A percentile compares a stretch with the other conserved stretches of the same genome.
These are phyloP conservation scores for Dispira parvispora DNA, from an alignment of 192 early-diverging fungal genomes.

Conservation along the genomic window DNA sequence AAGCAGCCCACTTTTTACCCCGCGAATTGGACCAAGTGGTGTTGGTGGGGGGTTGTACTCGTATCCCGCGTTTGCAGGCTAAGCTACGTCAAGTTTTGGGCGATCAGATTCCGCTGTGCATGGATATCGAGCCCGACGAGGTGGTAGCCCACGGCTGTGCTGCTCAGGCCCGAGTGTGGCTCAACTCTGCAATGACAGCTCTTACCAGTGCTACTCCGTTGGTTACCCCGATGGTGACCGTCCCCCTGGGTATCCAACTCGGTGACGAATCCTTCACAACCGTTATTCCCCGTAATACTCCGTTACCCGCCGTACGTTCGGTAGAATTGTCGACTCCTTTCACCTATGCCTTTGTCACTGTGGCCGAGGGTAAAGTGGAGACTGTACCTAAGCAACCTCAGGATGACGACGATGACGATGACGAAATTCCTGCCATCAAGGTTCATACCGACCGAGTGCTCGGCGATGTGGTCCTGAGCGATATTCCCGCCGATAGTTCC, in stretches of 20 bases:
- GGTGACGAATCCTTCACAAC: slow-evolving; percentile 55
- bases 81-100: slow-evolving; percentile 58
- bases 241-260: slow-evolving; percentile 62
- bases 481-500: slow-evolving; percentile 17
- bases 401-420: slow-evolving; percentile 31
- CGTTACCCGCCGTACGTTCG: slow-evolving; percentile 66
- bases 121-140: slow-evolving; percentile 84
- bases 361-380: slow-evolving; percentile 65
- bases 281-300: slow-evolving; percentile 66
- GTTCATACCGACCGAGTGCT: slow-evolving; percentile 30
- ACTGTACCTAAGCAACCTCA: slow-evolving; percentile 21
- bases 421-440: slow-evolving; percentile 29
- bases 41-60: slow-evolving; percentile 70
- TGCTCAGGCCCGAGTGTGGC: slow-evolving; percentile 49
- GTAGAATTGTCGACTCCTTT: slow-evolving; percentile 49
- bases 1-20: slow-evolving; percentile 42
- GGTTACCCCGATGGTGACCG: slow-evolving; percentile 24
- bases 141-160: slow-evolving; percentile 81
- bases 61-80: slow-evolving; percentile 74
- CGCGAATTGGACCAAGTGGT: slow-evolving; percentile 79
- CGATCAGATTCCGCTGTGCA: slow-evolving; percentile 36
- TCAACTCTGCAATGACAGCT: slow-evolving; percentile 30
- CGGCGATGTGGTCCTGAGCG: slow-evolving; percentile 26
- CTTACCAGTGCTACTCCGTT: slow-evolving; percentile 9
- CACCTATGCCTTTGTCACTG: slow-evolving; percentile 55